Evolutionary conservation across 805 yeast species (phyloP).

Genomic region (Kodamaea neixiangensis): DNA sequence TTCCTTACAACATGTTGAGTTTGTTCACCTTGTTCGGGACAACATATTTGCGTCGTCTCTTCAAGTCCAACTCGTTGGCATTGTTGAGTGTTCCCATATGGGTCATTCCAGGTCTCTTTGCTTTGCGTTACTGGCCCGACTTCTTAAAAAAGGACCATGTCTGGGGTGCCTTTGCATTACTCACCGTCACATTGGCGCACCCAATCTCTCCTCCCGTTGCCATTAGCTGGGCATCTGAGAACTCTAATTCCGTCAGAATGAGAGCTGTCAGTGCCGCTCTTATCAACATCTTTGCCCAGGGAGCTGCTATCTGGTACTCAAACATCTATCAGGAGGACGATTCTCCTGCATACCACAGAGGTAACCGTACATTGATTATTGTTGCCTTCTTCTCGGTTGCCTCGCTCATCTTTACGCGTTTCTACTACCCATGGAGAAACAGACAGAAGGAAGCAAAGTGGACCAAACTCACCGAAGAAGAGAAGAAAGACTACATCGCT

Average conservation of each 20-base stretch:
- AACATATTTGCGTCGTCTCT: conserved; percentile 24
- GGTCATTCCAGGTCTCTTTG: conserved; percentile 23
- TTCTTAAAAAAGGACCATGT: conserved; percentile 36
- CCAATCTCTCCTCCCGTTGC: conserved; percentile 56
- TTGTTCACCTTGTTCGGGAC: conserved; percentile 19
- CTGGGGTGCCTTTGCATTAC: conserved; percentile 47
- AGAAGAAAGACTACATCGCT: conserved; percentile 48
- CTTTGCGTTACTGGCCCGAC: conserved; percentile 43
- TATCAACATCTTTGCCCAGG: conserved; percentile 65
- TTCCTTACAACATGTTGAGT: conserved; percentile 46
- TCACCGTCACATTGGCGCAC: conserved; percentile 44
- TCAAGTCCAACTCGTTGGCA: conserved; percentile 25
- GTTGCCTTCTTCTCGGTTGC: conserved; percentile 36
- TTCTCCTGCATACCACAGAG: conserved; percentile 59
- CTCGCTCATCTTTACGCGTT: conserved; percentile 32
- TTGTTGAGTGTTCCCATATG: conserved; percentile 27
- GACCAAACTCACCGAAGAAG: conserved; percentile 51
- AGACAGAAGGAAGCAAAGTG: conserved; percentile 49
- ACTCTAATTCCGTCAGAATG: conserved; percentile 59
- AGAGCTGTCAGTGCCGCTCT: conserved; percentile 68
- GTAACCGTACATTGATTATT: conserved; percentile 49
- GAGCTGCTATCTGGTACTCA: conserved; percentile 53
- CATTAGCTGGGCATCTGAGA: conserved; percentile 63
- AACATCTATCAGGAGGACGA: conserved; percentile 62
- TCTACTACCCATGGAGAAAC: conserved; percentile 46